Conservation (phyloP, 2,329 filamentous ascomycete genomes). For the Sclerotinia borealis region DNA sequence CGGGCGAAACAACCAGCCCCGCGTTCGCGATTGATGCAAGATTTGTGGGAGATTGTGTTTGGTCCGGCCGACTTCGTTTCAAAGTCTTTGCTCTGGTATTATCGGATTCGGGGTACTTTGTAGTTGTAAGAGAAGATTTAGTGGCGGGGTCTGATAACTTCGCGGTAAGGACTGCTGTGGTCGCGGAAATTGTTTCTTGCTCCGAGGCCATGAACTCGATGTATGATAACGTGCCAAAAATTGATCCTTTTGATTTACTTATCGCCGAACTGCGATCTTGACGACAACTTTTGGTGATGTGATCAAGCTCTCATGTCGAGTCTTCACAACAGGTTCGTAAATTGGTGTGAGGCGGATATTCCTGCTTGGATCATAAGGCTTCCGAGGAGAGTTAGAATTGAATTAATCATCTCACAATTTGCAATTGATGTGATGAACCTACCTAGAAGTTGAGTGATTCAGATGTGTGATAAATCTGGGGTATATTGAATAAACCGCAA, state of each 20-base stretch:
- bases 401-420: neutral
- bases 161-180: slow-evolving; percentile 23
- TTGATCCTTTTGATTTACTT: neutral
- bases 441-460: slow-evolving; percentile 9
- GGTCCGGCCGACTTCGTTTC: slow-evolving; percentile 29
- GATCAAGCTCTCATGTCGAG: slow-evolving; percentile 26
- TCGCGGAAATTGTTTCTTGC: slow-evolving; percentile 23
- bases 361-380: slow-evolving; percentile 19
- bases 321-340: slow-evolving; percentile 13
- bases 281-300: slow-evolving; percentile 16
- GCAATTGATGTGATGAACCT: slow-evolving; percentile 7
- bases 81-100: slow-evolving; percentile 25
- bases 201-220: slow-evolving; percentile 29
- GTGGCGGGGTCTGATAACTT: slow-evolving; percentile 21
- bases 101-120: slow-evolving; percentile 20
- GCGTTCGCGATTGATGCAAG: slow-evolving; percentile 27
- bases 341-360: slow-evolving; percentile 14
- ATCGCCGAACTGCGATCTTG: slow-evolving; percentile 12
- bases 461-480: neutral
- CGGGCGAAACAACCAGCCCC: slow-evolving; percentile 27
- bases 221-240: neutral
- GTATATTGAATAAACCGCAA: neutral
- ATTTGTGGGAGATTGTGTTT: slow-evolving; percentile 19
- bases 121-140: slow-evolving; percentile 14
- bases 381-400: slow-evolving; percentile 14